These are phyloP conservation scores for Cinchona pubescens DNA, from an alignment of 257 asterid species.

Conservation along the genomic window DNA sequence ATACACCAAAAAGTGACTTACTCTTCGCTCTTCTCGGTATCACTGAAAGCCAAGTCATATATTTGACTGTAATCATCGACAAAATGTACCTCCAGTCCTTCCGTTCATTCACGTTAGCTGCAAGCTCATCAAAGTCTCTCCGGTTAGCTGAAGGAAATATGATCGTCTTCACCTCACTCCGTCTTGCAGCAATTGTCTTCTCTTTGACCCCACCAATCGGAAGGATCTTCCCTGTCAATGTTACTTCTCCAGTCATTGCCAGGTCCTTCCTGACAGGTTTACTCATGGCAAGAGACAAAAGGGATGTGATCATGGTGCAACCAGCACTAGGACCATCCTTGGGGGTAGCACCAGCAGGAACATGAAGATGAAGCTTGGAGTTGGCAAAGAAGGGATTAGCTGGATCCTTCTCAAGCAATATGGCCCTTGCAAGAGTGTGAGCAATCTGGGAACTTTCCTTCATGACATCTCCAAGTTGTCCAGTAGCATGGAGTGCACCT, in stretches of 20 bases:
- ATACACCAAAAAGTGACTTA: neutral
- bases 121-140: slow-evolving; percentile 93
- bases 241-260: slow-evolving; percentile 98
- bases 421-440: slow-evolving; percentile 73
- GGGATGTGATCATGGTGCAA: slow-evolving; percentile 95
- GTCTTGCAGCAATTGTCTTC: slow-evolving; percentile 94
- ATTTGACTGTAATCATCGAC: slow-evolving; percentile 79
- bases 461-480: slow-evolving; percentile 98
- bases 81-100: slow-evolving; percentile 86
- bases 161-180: slow-evolving; percentile 81
- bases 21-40: slow-evolving; percentile 14
- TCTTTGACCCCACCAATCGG: slow-evolving; percentile 99
- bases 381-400: slow-evolving; percentile 60
- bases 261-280: slow-evolving; percentile 76
- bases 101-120: slow-evolving; percentile 89
- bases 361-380: slow-evolving; percentile 92
- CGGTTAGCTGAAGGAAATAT: slow-evolving; percentile 89
- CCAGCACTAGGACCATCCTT: slow-evolving; percentile 99
- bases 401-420: slow-evolving; percentile 75
- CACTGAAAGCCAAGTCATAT: slow-evolving; percentile 58
- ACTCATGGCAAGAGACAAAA: slow-evolving; percentile 83
- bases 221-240: slow-evolving; percentile 81
- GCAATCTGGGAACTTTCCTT: slow-evolving; percentile 99
- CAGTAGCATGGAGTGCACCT: slow-evolving; percentile 72
- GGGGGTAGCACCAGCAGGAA: slow-evolving; percentile 96